A percentile compares a stretch with the other conserved stretches of the same genome.
These are phyloP conservation scores for Pseudocercospora fijiensis DNA, from an alignment of 2,329 filamentous ascomycete genomes.

Conservation along the genomic window DNA sequence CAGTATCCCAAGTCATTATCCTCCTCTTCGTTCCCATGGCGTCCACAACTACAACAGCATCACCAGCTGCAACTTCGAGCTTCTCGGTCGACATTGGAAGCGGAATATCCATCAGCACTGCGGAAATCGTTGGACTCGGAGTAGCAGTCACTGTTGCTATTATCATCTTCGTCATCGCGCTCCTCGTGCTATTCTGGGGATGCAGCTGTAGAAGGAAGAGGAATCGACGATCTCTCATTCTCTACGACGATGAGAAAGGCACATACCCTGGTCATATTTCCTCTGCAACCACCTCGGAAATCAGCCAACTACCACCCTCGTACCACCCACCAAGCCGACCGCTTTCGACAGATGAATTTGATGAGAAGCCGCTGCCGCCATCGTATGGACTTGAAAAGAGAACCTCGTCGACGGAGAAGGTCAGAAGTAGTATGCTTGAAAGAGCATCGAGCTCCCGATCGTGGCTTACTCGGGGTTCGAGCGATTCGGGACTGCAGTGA, in stretches of 20 bases:
- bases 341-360: not conserved
- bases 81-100: conserved; percentile 7
- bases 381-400: not conserved
- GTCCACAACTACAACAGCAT: not conserved
- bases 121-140: conserved; percentile 6
- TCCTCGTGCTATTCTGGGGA: not conserved
- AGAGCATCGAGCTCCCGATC: conserved; percentile 3
- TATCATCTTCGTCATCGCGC: conserved; percentile 7
- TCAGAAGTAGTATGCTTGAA: conserved; percentile 8
- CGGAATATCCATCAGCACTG: conserved; percentile 7
- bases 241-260: conserved; percentile 9
- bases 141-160: conserved; percentile 9
- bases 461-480: not conserved
- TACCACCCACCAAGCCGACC: not conserved
- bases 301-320: not conserved
- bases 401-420: conserved; percentile 8
- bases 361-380: conserved; percentile 1
- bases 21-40: not conserved
- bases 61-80: not conserved
- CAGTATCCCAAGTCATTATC: not conserved
- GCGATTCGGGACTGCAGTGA: not conserved
- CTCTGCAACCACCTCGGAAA: not conserved
- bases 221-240: conserved; percentile 1
- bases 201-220: conserved; percentile 7
- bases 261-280: not conserved